Evolutionary conservation across 1,139 yeast genomes (phyloP).

Genomic region (Geotrichum bryndzae): DNA sequence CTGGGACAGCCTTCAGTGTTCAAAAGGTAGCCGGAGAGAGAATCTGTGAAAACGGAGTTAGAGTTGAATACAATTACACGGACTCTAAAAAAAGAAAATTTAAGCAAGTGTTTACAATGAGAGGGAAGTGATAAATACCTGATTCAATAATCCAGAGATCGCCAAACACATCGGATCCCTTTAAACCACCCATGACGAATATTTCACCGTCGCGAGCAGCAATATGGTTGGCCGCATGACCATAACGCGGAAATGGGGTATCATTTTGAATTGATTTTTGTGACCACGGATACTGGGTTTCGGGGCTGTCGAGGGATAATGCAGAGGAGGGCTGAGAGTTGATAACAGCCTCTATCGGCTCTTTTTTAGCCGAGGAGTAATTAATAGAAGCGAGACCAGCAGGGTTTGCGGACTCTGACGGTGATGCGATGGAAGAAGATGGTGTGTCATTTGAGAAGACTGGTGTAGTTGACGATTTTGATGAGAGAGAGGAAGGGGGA

Average conservation of each 20-base stretch:
- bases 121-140: conserved; percentile 21
- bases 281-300: conserved; percentile 63
- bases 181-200: conserved; percentile 89
- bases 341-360: conserved; percentile 1
- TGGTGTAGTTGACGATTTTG: not conserved
- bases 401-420: not conserved
- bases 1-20: conserved; percentile 76
- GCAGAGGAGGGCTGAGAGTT: conserved; percentile 2
- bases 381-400: not conserved
- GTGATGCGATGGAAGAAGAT: not conserved
- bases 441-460: not conserved
- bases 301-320: not conserved
- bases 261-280: conserved; percentile 56
- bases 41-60: conserved; percentile 24
- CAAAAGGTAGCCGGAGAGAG: conserved; percentile 53
- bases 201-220: conserved; percentile 74
- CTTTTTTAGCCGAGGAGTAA: conserved; percentile 2
- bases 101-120: not conserved
- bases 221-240: conserved; percentile 77
- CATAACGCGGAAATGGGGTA: conserved; percentile 89
- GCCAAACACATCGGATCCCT: conserved; percentile 88
- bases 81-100: not conserved
- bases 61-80: conserved; percentile 5
- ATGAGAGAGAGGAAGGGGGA: not conserved
- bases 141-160: conserved; percentile 73